phyloP scores from a whole-genome alignment of 768 basidiomycete species.

The Rhodosporidiobolus sp. region DNA sequence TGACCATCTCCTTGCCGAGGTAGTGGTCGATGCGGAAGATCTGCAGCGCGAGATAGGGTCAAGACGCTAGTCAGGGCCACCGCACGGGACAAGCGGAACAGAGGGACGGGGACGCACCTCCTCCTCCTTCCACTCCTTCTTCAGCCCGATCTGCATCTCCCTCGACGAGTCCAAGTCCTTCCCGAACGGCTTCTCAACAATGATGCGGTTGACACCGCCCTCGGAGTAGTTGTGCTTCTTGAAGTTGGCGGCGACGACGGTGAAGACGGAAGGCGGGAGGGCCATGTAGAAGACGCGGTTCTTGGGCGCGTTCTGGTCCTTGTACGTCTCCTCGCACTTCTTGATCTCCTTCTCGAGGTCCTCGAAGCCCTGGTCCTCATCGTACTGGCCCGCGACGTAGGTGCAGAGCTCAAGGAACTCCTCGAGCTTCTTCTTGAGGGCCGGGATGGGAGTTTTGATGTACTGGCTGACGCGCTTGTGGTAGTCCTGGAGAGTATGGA shows the following conservation, averaged over 20 bases:
- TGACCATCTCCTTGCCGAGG: slow-evolving; percentile 99
- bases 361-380: slow-evolving; percentile 74
- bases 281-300: slow-evolving; percentile 96
- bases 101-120: slow-evolving; percentile 53
- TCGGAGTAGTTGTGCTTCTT: slow-evolving; percentile 74
- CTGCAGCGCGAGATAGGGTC: slow-evolving; percentile 27
- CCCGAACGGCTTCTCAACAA: slow-evolving; percentile 98
- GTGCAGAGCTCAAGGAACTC: slow-evolving; percentile 76
- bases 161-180: slow-evolving; percentile 85
- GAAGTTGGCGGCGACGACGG: slow-evolving; percentile 76
- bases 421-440: slow-evolving; percentile 63
- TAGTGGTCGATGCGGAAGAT: slow-evolving; percentile 99
- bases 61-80: neutral
- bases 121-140: slow-evolving; percentile 86
- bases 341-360: slow-evolving; percentile 71
- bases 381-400: slow-evolving; percentile 86
- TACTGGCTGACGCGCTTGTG: slow-evolving; percentile 77
- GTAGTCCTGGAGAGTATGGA: slow-evolving; percentile 60
- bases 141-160: slow-evolving; percentile 71
- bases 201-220: slow-evolving; percentile 79
- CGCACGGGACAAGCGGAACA: neutral
- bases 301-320: slow-evolving; percentile 59
- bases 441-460: slow-evolving; percentile 70
- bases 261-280: slow-evolving; percentile 94
- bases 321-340: slow-evolving; percentile 73